Conservation (phyloP, 805 yeast genomes). For the Priceomyces melissophilus region DNA sequence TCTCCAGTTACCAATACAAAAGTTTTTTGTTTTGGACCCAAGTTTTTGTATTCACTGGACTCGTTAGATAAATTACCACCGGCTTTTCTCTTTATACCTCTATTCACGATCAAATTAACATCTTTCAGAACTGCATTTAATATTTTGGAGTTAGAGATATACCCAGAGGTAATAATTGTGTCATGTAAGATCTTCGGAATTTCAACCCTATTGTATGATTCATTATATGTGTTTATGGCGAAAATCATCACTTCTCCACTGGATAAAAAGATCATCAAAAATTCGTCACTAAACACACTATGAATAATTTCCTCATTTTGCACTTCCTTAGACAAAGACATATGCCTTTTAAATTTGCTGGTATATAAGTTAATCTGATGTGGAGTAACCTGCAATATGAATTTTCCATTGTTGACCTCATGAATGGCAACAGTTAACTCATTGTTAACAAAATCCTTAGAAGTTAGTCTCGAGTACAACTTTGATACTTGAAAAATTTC, state of each 20-base stretch:
- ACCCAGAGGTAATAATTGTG: constrained; percentile 66
- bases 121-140: constrained; percentile 30
- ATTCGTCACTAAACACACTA: constrained; percentile 61
- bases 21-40: constrained; percentile 32
- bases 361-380: constrained; percentile 59
- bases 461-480: constrained; percentile 57
- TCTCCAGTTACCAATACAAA: constrained; percentile 75
- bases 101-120: constrained; percentile 20
- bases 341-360: constrained; percentile 52
- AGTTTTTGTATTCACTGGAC: constrained; percentile 7
- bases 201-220: constrained; percentile 29
- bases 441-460: constrained; percentile 60
- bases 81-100: constrained; percentile 31
- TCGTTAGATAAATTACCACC: constrained; percentile 7
- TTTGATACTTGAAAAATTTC: constrained; percentile 65
- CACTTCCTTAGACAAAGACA: constrained; percentile 42
- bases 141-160: constrained; percentile 48
- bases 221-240: constrained; percentile 38
- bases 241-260: constrained; percentile 68
- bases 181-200: constrained; percentile 40
- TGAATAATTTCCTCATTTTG: constrained; percentile 56
- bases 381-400: constrained; percentile 73
- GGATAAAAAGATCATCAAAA: constrained; percentile 58
- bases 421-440: constrained; percentile 66
- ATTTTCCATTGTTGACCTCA: constrained; percentile 50